Base-by-base conservation (phyloP, 306 rosid genomes). In the Aeschynomene evenia region DNA sequence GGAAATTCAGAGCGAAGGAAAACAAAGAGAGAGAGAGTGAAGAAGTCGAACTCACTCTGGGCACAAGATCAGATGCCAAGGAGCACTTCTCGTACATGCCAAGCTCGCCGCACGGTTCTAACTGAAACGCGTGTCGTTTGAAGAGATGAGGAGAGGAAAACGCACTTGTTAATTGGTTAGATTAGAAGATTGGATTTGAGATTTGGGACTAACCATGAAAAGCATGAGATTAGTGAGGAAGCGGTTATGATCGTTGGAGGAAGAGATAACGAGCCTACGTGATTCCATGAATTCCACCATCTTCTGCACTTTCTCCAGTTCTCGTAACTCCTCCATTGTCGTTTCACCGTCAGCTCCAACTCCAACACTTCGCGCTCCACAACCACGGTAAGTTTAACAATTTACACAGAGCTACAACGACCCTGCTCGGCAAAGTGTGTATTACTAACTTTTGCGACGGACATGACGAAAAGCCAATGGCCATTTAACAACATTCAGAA, bases 41-140 rank as follows among this genome's bases (percentile, higher is more conserved):
- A 54, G 9, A 9, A 42, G 21, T 29, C 39, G 11, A 51, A 69
- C 82, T 76, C 39, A 86, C 96, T 67, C 31, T 83, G 4, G 96
- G 87, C 64, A 85, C 21, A 64, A 74, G 60, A 5, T 82, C 79
- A 21, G 89, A 88, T 64, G 86, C 71, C 84, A 92, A 73, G 50
- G 57, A 39, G 68, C 88, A 79, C 72, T 90, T 92, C 31, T 72
- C 59, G 52, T 63, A 70, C 62, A 80, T 67, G 71, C 51, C 84
- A 43, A 92, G 87, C 22, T 77, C 84, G 56, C 91, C 91, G 73
- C 87, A 82, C 4, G 94, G 98, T 85, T 90, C 79, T 18, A 77
- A 64, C 95, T 86, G 45, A 58, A 46, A 3, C 33, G 19, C 53
- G 54, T 40, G 48, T 19, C 60, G 53, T 11, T 40, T 52, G 31